These are phyloP conservation scores for Oropetium thomaeum DNA, from an alignment of 176 grass and related monocot species.

Conservation along the genomic window DNA sequence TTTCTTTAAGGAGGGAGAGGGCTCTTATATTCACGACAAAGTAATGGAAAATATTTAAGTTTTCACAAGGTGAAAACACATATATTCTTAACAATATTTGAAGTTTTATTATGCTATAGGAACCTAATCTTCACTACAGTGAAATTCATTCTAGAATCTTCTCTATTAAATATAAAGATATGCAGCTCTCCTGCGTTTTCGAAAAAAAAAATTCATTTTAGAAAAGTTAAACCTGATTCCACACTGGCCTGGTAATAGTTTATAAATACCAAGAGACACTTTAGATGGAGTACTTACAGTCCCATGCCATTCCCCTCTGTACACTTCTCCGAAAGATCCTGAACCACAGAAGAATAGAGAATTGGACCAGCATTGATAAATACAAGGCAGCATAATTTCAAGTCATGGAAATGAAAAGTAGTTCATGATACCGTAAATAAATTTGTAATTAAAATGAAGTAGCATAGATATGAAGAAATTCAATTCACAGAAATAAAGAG, in stretches of 20 bases:
- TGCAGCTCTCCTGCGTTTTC: too few species aligned
- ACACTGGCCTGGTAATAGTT: not conserved
- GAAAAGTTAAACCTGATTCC: not conserved
- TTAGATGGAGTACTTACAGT: conserved; percentile 66
- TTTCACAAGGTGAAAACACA: not conserved
- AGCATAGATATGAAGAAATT: not conserved
- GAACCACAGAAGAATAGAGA: conserved; percentile 10
- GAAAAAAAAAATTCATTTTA: too few species aligned
- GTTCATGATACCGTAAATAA: conserved; percentile 8
- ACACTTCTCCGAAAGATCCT: conserved; percentile 99
- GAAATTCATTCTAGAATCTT: not conserved
- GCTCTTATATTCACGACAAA: not conserved
- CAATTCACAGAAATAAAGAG: conserved; percentile 11
- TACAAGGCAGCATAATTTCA: not conserved
- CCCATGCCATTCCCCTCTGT: conserved; percentile 95
- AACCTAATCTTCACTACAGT: conserved; percentile 2
- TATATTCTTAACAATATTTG: not conserved
- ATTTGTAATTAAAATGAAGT: not conserved
- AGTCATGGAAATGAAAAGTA: conserved; percentile 1
- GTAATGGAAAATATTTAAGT: not conserved
- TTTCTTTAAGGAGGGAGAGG: too few species aligned
- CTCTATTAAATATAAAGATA: too few species aligned
- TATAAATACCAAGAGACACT: conserved; percentile 5
- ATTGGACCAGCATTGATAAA: conserved; percentile 23
- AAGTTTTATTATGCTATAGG: conserved; percentile 6